Base-by-base conservation (phyloP, 352 stramenopile genomes). In the Pythium chondricola region DNA sequence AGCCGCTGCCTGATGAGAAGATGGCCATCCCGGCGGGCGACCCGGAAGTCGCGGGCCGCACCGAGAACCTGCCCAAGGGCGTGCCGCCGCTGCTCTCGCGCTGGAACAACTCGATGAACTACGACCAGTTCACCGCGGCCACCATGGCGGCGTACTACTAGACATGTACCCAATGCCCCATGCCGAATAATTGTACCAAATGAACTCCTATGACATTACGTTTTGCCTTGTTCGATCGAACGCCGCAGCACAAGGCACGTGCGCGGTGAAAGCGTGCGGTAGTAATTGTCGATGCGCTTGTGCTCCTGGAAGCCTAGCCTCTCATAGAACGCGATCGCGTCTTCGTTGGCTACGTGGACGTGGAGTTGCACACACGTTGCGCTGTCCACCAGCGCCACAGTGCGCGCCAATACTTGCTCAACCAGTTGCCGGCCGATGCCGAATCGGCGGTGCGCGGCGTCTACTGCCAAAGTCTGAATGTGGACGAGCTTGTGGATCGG, bases 121-220 rank as follows among this genome's bases (percentile, higher is more conserved):
- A 96, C 66, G 83, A 92, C 52, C 75, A 97, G 45, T 98, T 97
- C 63, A 90, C 74, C 21, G 73, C 93, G 52, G 83, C 81, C 27
- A 97, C 93, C 21, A 90, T 97, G 65, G 72, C 79, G 52, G 88
- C 86, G 10, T 98, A 97, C 65, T 96, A 97, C 47, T 84, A 68
- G 29, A 20, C 4, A 4, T 16, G 11, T 46, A 31, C n/a, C n/a
- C 18, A n/a, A 18, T 20, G 17, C 17, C 37, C 31, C 10, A n/a
- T 36, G 31, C n/a, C n/a, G n/a, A 36, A 36, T 36, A 36, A 36
- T 36, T n/a, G n/a, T n/a, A n/a, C n/a, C n/a, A n/a, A n/a, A n/a
- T n/a, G n/a, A n/a, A n/a, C n/a, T n/a, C n/a, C n/a, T n/a, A n/a
- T n/a, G n/a, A n/a, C n/a, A n/a, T n/a, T 10, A 42, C 36, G 9